phyloP scores from a whole-genome alignment of 106 monocot species.

The Amphibolis antarctica region DNA sequence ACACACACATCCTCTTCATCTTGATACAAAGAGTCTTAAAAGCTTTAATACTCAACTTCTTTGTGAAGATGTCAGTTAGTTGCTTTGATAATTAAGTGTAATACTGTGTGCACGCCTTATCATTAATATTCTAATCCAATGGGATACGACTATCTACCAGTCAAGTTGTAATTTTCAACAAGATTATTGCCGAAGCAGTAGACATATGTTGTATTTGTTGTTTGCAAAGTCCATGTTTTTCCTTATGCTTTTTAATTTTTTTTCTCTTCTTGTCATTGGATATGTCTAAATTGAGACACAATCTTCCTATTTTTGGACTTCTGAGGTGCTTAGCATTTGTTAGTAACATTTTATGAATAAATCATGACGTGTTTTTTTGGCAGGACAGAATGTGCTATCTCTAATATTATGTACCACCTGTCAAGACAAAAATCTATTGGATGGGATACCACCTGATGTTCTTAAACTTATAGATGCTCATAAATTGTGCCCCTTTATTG shows the following conservation, averaged over 20 bases:
- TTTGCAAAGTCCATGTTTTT: background rate
- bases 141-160: no score
- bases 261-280: background rate
- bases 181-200: no score
- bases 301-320: background rate
- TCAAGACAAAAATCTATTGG: conserved; percentile 6
- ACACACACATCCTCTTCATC: no score
- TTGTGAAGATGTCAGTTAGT: no score
- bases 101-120: no score
- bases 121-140: no score
- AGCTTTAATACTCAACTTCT: no score
- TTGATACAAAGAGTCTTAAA: no score
- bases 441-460: conserved; percentile 10
- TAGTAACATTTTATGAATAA: background rate
- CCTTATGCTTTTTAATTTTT: background rate
- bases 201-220: background rate
- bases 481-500: conserved; percentile 8
- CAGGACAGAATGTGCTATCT: conserved; percentile 16
- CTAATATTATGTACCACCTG: conserved; percentile 7
- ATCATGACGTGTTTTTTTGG: background rate
- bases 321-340: background rate
- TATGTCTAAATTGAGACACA: background rate
- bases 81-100: no score
- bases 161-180: no score
- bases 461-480: conserved; percentile 10